Evolutionary conservation across 2,329 filamentous ascomycete genomes (phyloP), one percentile per base, ranked within the genome.

Genomic region (Cladophialophora chaetospira): DNA sequence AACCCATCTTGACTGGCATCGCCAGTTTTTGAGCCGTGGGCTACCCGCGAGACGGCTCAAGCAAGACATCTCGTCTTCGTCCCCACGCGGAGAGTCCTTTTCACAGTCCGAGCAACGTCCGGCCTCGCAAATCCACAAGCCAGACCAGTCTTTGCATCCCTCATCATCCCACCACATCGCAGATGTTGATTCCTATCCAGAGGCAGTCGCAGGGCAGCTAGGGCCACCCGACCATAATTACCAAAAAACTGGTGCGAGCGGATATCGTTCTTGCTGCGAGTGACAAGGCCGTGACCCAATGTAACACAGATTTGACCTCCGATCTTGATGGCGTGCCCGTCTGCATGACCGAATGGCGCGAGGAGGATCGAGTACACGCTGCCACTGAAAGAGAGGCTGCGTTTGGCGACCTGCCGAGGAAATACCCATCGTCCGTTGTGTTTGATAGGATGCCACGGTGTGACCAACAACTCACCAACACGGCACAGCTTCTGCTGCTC

Each of bases 381-480:
- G 0, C 82, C 82, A 17, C 25, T 23, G 49, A 82, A 83, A 2
- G 69, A 63, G 0, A 76, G 69, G 5, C 61, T 60, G 1, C 64
- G 49, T 9, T 68, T 62, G 0, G 72, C 67, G 1, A 76, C 63
- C 0, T 76, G 59, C 0, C 67, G 73, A 0, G 82, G 82, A 61
- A 82, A 83, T 0, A 57, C 62, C 81, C 80, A 84, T 2, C 51
- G 62, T 6, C 57, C 69, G 17, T 74, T 69, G 1, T 66, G 45
- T 0, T 71, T 75, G 2, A 87, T 68, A 1, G 84, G 84, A 65
- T 87, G 84, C 81, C 82, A 86, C 0, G 80, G 78, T 21, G 84
- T 86, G 25, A 85, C 77, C 5, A 80, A 66, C 5, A 85, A 70
- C 2, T 65, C 60, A 1, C 75, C 75, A 0, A 85, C 67, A 0